Percentiles rank a stretch among this genome's conserved stretches.
phyloP scores from a whole-genome alignment of 179 eudicot species.

The Dionaea muscipula region DNA sequence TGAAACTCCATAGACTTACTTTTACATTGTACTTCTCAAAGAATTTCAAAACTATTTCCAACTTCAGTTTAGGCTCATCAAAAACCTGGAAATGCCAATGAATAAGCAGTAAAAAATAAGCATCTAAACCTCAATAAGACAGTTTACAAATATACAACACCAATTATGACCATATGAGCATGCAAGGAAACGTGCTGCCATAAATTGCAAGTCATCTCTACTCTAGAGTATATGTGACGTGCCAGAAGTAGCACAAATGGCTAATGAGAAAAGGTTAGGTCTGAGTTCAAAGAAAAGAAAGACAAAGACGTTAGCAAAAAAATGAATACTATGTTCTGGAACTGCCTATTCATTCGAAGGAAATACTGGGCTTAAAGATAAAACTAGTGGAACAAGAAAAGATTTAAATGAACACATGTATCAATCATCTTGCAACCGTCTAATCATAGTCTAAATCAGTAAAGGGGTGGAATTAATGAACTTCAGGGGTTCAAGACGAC shows the following conservation, averaged over 20 bases:
- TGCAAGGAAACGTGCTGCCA: neutral
- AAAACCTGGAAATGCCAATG: conserved; percentile 40
- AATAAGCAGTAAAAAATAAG: conserved; percentile 8
- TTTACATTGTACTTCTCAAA: conserved; percentile 67
- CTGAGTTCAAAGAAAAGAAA: no score
- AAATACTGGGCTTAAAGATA: no score
- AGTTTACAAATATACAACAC: neutral
- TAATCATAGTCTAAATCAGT: neutral
- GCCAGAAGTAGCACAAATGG: no score
- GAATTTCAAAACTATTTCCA: conserved; percentile 57
- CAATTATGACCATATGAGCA: neutral
- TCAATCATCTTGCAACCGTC: neutral
- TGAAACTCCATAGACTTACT: conserved; percentile 26
- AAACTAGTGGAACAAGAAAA: no score
- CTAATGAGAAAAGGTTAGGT: no score
- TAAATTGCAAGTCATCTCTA: neutral
- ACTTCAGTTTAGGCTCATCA: conserved; percentile 58
- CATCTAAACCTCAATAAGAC: neutral
- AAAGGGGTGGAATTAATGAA: neutral
- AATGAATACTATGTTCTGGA: no score
- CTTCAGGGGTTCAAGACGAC: neutral
- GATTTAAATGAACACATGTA: no score
- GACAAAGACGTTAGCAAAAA: no score
- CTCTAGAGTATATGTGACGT: neutral
- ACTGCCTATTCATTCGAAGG: no score